A percentile compares a stretch with the other conserved stretches of the same genome.
Evolutionary conservation across 192 early-diverging fungal genomes (phyloP).

Genomic region (Podochytrium sp.): DNA sequence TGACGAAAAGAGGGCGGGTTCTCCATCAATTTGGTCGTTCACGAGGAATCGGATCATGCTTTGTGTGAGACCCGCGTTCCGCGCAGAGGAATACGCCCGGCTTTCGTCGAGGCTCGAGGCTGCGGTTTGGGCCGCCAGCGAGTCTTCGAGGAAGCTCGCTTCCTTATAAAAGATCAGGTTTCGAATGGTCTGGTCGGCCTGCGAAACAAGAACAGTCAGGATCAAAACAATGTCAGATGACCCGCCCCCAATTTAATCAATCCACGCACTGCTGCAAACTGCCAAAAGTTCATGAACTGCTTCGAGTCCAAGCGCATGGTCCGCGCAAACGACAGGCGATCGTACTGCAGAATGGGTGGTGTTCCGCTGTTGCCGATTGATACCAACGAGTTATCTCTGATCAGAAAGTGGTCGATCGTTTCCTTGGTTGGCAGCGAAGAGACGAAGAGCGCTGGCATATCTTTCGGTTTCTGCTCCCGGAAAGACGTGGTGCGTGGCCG

Average conservation of each 20-base stretch:
- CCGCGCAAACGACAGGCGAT: not conserved
- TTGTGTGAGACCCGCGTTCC: constrained; percentile 18
- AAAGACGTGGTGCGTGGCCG: too few species aligned
- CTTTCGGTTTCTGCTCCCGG: too few species aligned
- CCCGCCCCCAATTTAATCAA: not conserved
- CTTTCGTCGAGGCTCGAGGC: not conserved
- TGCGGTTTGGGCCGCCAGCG: not conserved
- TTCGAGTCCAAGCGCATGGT: constrained; percentile 11
- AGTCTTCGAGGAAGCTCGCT: not conserved
- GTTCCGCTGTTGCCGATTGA: not conserved
- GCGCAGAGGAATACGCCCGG: not conserved
- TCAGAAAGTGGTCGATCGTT: not conserved
- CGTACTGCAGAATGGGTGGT: not conserved
- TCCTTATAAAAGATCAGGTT: constrained; percentile 28
- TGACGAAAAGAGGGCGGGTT: not conserved
- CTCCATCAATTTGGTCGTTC: not conserved
- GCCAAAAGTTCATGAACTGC: constrained; percentile 24
- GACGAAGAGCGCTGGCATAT: too few species aligned
- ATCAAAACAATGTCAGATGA: not conserved
- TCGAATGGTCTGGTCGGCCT: constrained; percentile 3
- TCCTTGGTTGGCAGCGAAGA: not conserved
- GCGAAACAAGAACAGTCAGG: not conserved
- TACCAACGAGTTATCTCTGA: too few species aligned
- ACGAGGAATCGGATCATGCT: constrained; percentile 12
- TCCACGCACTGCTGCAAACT: not conserved